These are phyloP conservation scores for Hanseniaspora gamundiae DNA, from an alignment of 1,139 yeast species.

Conservation along the genomic window DNA sequence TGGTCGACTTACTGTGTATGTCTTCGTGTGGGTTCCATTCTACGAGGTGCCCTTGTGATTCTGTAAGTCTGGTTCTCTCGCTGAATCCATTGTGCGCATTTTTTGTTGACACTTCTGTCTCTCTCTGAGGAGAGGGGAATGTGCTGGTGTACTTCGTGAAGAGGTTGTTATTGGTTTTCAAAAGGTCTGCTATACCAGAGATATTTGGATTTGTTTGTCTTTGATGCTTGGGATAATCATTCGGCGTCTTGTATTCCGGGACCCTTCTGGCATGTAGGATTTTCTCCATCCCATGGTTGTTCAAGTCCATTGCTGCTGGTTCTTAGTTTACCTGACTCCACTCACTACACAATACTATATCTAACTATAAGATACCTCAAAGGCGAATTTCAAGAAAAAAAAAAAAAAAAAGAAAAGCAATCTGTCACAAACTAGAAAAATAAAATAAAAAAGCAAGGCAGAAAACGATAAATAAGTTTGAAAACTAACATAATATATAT, in stretches of 20 bases:
- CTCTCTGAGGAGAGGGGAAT: too few relatives aligned
- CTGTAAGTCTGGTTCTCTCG: neutral
- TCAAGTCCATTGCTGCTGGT: too few relatives aligned
- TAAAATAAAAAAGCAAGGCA: neutral
- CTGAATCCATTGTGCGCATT: too few relatives aligned
- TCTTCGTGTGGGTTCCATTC: constrained; percentile 51
- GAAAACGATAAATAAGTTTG: neutral
- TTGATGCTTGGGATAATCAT: neutral
- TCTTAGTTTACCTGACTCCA: too few relatives aligned
- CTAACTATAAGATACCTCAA: too few relatives aligned
- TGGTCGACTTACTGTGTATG: constrained; percentile 46
- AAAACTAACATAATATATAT: too few relatives aligned
- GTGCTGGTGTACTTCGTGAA: too few relatives aligned
- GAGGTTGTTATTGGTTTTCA: neutral
- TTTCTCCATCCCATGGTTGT: neutral
- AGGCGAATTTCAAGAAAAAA: too few relatives aligned
- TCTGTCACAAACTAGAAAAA: neutral
- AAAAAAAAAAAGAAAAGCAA: too few relatives aligned
- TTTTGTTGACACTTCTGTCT: too few relatives aligned
- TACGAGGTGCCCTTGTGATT: constrained; percentile 12
- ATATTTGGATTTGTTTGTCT: neutral
- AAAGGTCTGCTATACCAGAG: neutral
- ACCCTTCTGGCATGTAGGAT: neutral
- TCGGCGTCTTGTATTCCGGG: neutral
- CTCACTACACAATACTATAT: too few relatives aligned